phyloP scores from a whole-genome alignment of 108 stramenopile species.

The Discostella pseudostelligera region DNA sequence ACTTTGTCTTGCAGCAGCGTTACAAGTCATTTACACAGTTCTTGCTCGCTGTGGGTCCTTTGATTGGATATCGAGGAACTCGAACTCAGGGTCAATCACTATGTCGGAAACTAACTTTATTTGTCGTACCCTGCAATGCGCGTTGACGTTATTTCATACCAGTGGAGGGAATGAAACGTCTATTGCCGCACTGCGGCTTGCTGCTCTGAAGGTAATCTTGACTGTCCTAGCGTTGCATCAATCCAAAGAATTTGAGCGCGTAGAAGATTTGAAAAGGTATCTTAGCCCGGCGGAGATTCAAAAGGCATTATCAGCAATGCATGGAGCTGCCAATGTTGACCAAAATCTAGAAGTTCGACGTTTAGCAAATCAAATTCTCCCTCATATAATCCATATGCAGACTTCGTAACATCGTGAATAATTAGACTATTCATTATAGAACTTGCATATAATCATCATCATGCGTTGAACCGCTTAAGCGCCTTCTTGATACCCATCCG shows the following conservation, averaged over 20 bases:
- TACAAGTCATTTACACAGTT: slow-evolving; percentile 31
- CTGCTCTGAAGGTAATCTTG: slow-evolving; percentile 30
- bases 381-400: slow-evolving; percentile 10
- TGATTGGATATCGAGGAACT: background rate
- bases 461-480: slow-evolving; percentile 6
- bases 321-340: slow-evolving; percentile 26
- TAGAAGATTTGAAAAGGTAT: slow-evolving; percentile 1
- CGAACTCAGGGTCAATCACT: no score
- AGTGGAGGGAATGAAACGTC: background rate
- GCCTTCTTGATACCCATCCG: slow-evolving; percentile 70
- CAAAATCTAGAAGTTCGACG: slow-evolving; percentile 30
- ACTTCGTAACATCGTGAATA: background rate
- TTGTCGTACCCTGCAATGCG: slow-evolving; percentile 15
- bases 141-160: slow-evolving; percentile 20
- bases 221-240: slow-evolving; percentile 19
- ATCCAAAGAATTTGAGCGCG: slow-evolving; percentile 1
- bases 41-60: slow-evolving; percentile 29
- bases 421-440: background rate
- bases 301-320: slow-evolving; percentile 14
- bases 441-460: background rate
- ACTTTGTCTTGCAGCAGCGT: slow-evolving; percentile 26
- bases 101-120: slow-evolving; percentile 17
- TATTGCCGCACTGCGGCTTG: slow-evolving; percentile 13
- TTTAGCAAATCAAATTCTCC: slow-evolving; percentile 18
- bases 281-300: slow-evolving; percentile 16